phyloP scores from a whole-genome alignment of 139 green algal species.

The Choricystis sp. region DNA sequence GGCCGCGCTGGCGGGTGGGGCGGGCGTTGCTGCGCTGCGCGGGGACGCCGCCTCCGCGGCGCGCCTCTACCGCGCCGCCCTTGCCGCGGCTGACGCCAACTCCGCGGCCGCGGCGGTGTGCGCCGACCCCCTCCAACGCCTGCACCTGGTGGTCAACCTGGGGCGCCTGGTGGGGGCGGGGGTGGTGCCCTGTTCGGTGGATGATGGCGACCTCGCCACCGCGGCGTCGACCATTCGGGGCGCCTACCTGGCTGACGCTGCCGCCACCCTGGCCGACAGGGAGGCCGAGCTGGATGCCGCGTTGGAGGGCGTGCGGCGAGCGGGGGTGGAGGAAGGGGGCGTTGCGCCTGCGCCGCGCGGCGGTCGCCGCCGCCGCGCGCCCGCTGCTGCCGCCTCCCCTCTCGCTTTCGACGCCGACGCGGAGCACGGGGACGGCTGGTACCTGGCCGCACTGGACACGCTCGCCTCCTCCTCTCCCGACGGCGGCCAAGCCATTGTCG shows the following conservation, averaged over 20 bases:
- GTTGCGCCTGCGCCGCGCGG: too few relatives aligned
- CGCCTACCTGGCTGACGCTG: slow-evolving; percentile 37
- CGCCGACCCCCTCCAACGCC: slow-evolving; percentile 68
- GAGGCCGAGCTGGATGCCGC: slow-evolving; percentile 18
- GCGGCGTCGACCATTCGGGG: slow-evolving; percentile 6
- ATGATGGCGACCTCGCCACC: neutral
- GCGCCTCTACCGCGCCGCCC: slow-evolving; percentile 43
- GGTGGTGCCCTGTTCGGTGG: neutral
- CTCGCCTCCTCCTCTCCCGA: neutral
- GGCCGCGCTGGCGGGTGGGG: slow-evolving; percentile 61
- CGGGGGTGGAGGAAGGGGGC: too few relatives aligned
- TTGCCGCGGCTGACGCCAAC: slow-evolving; percentile 24
- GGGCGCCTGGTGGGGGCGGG: slow-evolving; percentile 19
- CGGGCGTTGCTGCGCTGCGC: slow-evolving; percentile 49
- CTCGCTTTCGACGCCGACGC: neutral
- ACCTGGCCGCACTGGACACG: slow-evolving; percentile 8
- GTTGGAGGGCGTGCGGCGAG: too few relatives aligned
- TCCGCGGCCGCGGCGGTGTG: slow-evolving; percentile 21
- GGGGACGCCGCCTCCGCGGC: slow-evolving; percentile 22
- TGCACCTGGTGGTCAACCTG: slow-evolving; percentile 81
- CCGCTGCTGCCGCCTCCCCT: neutral
- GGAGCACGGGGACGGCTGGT: slow-evolving; percentile 9
- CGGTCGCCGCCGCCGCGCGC: neutral
- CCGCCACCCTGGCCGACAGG: slow-evolving; percentile 15
- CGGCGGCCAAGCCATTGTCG: neutral